Evolutionary conservation across 257 asterid species (phyloP).

Genomic region (Schizonepeta tenuifolia): DNA sequence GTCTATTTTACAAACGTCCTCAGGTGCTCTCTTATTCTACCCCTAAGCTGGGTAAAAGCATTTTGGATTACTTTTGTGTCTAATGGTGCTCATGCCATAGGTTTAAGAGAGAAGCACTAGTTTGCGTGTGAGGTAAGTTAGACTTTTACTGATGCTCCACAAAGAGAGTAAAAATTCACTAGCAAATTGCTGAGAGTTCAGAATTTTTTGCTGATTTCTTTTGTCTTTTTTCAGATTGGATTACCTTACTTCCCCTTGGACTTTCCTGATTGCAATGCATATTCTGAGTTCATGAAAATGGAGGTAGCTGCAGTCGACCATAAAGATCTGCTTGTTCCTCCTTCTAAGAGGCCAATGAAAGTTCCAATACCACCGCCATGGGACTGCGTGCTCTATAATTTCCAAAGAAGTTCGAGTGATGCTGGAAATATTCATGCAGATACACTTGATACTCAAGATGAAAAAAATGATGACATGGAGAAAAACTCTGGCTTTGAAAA

Average conservation of each 20-base stretch:
- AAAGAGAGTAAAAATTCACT: neutral
- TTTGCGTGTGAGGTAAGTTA: slow-evolving; percentile 71
- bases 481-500: slow-evolving; percentile 27
- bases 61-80: slow-evolving; percentile 70
- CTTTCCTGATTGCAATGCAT: slow-evolving; percentile 82
- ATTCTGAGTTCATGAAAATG: slow-evolving; percentile 52
- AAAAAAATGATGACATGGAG: slow-evolving; percentile 22
- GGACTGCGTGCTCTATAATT: slow-evolving; percentile 52
- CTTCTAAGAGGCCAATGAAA: slow-evolving; percentile 49
- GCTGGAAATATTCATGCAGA: slow-evolving; percentile 34
- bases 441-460: slow-evolving; percentile 26
- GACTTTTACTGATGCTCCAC: neutral
- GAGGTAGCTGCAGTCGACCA: slow-evolving; percentile 50
- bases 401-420: slow-evolving; percentile 28
- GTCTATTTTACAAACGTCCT: slow-evolving; percentile 34
- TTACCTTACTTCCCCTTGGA: slow-evolving; percentile 77
- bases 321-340: slow-evolving; percentile 52
- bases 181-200: neutral
- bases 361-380: slow-evolving; percentile 76
- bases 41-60: slow-evolving; percentile 80
- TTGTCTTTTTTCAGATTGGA: slow-evolving; percentile 61
- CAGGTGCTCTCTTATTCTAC: slow-evolving; percentile 86
- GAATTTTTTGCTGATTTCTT: neutral
- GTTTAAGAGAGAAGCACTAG: slow-evolving; percentile 84
- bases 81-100: slow-evolving; percentile 83